Conservation (phyloP, 371 early-diverging fungal genomes). For the Mortierella sp. region DNA sequence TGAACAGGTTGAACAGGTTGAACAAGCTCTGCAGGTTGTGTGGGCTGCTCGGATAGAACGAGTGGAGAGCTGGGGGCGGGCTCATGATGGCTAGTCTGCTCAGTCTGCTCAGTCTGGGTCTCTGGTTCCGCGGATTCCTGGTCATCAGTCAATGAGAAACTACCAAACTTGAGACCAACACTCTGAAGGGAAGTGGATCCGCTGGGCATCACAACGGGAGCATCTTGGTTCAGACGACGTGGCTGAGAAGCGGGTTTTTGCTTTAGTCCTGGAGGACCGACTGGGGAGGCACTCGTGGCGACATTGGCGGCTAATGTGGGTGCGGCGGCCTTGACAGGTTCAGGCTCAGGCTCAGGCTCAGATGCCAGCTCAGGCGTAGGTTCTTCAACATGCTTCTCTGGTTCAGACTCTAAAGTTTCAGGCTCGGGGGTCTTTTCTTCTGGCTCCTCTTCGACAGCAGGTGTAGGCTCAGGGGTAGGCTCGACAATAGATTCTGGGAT, state of each 20-base stretch:
- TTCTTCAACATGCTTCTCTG: constrained; percentile 33
- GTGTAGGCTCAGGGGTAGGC: constrained; percentile 13
- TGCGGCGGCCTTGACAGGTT: constrained; percentile 20
- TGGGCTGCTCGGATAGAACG: constrained; percentile 12
- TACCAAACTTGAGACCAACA: constrained; percentile 87
- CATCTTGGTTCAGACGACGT: constrained; percentile 84
- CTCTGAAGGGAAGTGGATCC: constrained; percentile 71
- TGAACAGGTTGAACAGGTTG: constrained; percentile 9
- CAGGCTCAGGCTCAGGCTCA: constrained; percentile 12
- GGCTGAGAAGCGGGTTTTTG: constrained; percentile 56
- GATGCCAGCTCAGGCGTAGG: constrained; percentile 15
- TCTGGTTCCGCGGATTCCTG: constrained; percentile 32
- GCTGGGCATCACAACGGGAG: constrained; percentile 88
- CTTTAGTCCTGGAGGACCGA: constrained; percentile 68
- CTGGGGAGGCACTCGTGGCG: constrained; percentile 23
- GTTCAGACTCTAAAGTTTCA: constrained; percentile 23
- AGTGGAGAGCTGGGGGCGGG: neutral
- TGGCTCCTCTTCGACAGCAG: constrained; percentile 31
- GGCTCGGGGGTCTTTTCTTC: constrained; percentile 24
- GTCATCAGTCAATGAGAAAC: constrained; percentile 72
- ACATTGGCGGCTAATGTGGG: neutral
- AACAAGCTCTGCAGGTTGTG: constrained; percentile 8
- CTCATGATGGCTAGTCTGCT: neutral
- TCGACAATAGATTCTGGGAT: constrained; percentile 34
- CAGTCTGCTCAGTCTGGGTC: constrained; percentile 17